Conservation (phyloP, 805 yeast genomes). For the Pichia cabralensis region DNA sequence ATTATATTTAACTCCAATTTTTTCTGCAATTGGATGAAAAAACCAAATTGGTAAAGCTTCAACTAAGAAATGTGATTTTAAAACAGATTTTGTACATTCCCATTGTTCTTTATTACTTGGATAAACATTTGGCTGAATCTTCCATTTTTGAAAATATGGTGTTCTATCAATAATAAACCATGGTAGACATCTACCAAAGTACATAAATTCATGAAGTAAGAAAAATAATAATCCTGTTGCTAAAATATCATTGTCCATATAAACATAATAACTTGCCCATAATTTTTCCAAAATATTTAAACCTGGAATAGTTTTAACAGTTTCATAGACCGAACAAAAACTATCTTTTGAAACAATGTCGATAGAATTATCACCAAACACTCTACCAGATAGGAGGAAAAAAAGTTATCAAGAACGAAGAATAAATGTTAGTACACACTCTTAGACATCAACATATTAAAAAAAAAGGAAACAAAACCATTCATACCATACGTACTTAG, state of each 20-base stretch:
- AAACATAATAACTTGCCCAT: conserved; percentile 88
- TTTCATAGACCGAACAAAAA: conserved; percentile 17
- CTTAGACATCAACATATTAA: too few relatives aligned
- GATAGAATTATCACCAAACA: conserved; percentile 18
- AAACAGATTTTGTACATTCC: conserved; percentile 81
- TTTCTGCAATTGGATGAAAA: conserved; percentile 85
- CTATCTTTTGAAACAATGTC: conserved; percentile 16
- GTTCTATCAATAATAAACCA: conserved; percentile 84
- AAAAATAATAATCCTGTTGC: conserved; percentile 89
- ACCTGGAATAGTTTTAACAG: conserved; percentile 19
- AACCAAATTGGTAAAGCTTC: conserved; percentile 97
- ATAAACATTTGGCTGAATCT: conserved; percentile 78
- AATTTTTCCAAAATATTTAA: conserved; percentile 44
- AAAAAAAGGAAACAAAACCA: background rate
- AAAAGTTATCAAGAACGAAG: too few relatives aligned
- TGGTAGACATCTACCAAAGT: conserved; percentile 87
- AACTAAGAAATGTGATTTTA: conserved; percentile 79
- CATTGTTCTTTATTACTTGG: conserved; percentile 81
- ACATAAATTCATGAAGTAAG: conserved; percentile 74
- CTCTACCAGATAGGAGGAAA: conserved; percentile 14
- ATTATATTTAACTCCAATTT: conserved; percentile 62
- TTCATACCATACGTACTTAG: too few relatives aligned
- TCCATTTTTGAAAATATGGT: conserved; percentile 77
- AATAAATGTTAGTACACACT: too few relatives aligned
- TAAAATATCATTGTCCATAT: conserved; percentile 75